Conservation (phyloP, 108 stramenopile genomes). For the Cyclotella sp. region DNA sequence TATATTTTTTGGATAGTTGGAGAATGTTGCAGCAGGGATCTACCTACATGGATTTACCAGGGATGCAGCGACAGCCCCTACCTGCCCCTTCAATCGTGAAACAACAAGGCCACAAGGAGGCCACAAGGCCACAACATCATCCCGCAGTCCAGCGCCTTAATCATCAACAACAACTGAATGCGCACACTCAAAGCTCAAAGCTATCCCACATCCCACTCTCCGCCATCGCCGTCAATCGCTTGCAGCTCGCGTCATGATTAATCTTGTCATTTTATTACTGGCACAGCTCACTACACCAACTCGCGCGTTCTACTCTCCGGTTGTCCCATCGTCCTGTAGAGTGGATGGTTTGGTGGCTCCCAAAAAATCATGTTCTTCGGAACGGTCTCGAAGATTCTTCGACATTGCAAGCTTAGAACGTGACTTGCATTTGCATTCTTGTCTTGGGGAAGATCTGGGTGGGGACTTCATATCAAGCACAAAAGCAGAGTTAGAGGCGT, state of each 20-base stretch:
- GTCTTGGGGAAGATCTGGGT: not conserved
- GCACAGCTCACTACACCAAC: not conserved
- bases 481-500: constrained; percentile 10
- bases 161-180: no score
- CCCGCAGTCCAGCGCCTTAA: no score
- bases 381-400: not conserved
- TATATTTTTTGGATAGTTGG: no score
- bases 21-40: no score
- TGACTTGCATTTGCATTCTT: no score
- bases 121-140: no score
- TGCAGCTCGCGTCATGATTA: not conserved
- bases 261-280: not conserved
- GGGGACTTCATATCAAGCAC: not conserved
- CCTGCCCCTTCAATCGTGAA: no score
- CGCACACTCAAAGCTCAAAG: not conserved
- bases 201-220: not conserved
- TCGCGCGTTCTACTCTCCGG: not conserved
- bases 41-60: no score
- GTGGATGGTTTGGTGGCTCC: not conserved
- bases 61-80: no score
- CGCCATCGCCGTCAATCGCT: not conserved
- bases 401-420: not conserved
- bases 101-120: no score
- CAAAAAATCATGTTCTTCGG: not conserved
- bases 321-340: not conserved